Evolutionary conservation across 495 filamentous ascomycete species (phyloP), one percentile per base, ranked within the genome.

Genomic region (Annulohypoxylon stygium): DNA sequence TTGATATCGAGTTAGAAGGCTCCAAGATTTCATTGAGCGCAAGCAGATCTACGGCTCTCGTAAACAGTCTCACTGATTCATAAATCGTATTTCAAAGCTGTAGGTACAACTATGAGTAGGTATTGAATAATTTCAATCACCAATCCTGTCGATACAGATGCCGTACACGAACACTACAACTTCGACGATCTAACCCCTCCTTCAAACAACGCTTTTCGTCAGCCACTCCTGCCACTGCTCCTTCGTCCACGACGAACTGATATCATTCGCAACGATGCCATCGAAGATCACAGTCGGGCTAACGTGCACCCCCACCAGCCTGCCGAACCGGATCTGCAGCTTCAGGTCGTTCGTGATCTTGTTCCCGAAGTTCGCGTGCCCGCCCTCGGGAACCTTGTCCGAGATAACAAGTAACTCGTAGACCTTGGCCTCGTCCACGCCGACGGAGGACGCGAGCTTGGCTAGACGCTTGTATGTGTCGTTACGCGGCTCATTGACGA

Each of bases 201-300:
- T 63, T 84, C 82, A 96, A 70, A 82, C 85, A 69, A 94, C 81
- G 78, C 92, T 95, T 84, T 93, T 92, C 73, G 84, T 86, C 78
- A 97, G 78, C 93, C 93, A 98, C 79, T 93, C 89, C 75, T 88
- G 84, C 95, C 94, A 99, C 80, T 96, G 91, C 59, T 90, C 88
- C 75, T 81, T 84, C 2, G 86, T 90, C 87, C 94, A 97, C 51
- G 89, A 87, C 59, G 90, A 94, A 48, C 88, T 90, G 70, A 97
- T 94, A 16, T 89, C 86, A 67, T 87, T 88, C 68, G 92, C 93
- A 51, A 96, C 91, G 45, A 94, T 87, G 8, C 93, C 94, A 81
- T 98, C 89, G 81, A 97, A 96, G 47, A 97, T 81, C 16, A 97
- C 93, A 1, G 94, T 97, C 20, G 94, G 94, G 30, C 91, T 93